phyloP scores from a whole-genome alignment of 306 rosid genomes.

The apple (Malus domestica) region ASM211411v1 NC_041803.1:18368001-18368500 shows the following conservation, averaged over 20 bases:
- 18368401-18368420: neutral
- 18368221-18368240: neutral
- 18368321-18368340: neutral
- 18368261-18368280: neutral
- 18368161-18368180: neutral
- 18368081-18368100: neutral
- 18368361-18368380: no score
- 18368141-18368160: neutral
- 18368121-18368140: neutral
- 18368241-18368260: neutral
- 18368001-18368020: slow-evolving; percentile 58
- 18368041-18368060: slow-evolving; percentile 19
- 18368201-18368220: neutral
- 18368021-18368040: slow-evolving; percentile 33
- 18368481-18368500: no score
- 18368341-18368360: neutral
- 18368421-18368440: neutral
- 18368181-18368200: neutral
- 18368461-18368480: no score
- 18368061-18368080: neutral
- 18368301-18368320: neutral
- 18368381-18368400: neutral
- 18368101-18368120: neutral
- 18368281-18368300: neutral
- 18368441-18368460: fast-evolving